Evolutionary conservation across 2,329 filamentous ascomycete genomes (phyloP).

Genomic region (Kalmusia sp.): DNA sequence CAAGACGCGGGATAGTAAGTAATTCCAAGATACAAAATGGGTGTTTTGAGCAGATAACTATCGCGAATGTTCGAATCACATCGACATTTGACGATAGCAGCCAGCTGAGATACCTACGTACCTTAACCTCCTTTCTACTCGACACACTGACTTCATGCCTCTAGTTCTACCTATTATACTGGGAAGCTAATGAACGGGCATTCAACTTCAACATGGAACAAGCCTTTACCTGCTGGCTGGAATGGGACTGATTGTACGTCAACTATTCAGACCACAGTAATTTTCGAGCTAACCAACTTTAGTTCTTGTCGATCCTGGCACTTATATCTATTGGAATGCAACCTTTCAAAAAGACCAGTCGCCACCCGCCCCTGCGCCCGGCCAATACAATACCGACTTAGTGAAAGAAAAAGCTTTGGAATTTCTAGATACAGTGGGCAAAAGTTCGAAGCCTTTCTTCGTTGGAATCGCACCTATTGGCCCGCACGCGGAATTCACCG

Average conservation of each 20-base stretch:
- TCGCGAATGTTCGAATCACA: too few relatives aligned
- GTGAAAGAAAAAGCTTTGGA: conserved; percentile 64
- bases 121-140: too few relatives aligned
- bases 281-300: too few relatives aligned
- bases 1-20: conserved; percentile 71
- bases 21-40: too few relatives aligned
- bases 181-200: conserved; percentile 74
- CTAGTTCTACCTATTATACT: conserved; percentile 73
- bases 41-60: too few relatives aligned
- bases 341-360: conserved; percentile 67
- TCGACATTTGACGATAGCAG: too few relatives aligned
- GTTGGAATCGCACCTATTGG: conserved; percentile 69
- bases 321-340: conserved; percentile 71
- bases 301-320: conserved; percentile 63
- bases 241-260: background rate
- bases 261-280: too few relatives aligned
- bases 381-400: conserved; percentile 64
- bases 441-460: conserved; percentile 67
- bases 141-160: too few relatives aligned
- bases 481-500: conserved; percentile 58
- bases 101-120: too few relatives aligned
- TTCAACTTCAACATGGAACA: conserved; percentile 67
- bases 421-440: conserved; percentile 66
- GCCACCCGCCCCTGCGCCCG: conserved; percentile 61
- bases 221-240: background rate